Base-by-base conservation (phyloP, 176 grass and related monocot genomes). In the Themeda triandra region DNA sequence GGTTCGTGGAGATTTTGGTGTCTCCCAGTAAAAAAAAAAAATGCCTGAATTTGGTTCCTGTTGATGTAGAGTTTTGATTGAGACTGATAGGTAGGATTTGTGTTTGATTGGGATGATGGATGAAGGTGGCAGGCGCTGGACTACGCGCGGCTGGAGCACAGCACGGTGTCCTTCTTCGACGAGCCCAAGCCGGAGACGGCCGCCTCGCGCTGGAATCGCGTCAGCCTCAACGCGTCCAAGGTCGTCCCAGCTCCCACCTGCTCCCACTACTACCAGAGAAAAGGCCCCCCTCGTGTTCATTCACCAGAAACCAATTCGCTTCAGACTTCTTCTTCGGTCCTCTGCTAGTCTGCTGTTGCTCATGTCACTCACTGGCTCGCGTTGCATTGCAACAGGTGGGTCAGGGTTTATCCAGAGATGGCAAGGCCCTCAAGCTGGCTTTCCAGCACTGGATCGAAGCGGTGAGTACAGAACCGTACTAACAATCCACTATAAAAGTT, bases 371-470 rank as follows among this genome's bases (percentile, higher is more conserved):
- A 14, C 42, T 31, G 45, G 15, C 42, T n/a, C n/a, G n/a, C n/a
- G n/a, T 40, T 40, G 32, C 60, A 10, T 44, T 66, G 58, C 42
- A 48, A 14, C 68, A 98, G 95, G 95, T 98, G 51, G 95, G 95
- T 62, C 89, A 88, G 79, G 95, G 95, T 86, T 82, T 95, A 86
- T 91, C 87, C 23, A 89, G 81, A 46, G 92, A 98, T 15, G 83
- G 28, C 21, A 90, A 78, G 82, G 92, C 92, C 86, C 86, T 93
- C 45, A 95, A 86, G 70, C 87, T 98, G 39, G 95, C 95, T 62
- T 98, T 98, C 87, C 92, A 95, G 73, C 95, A 98, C 91, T 98
- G 95, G 95, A 98, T 98, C 49, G 95, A 98, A 84, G 95, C 95
- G 12, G 95, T 98, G 67, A 89, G 94, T 92, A 42, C 80, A 88